These are phyloP conservation scores for Rhodotorula sp. DNA, from an alignment of 1,284 basidiomycete genomes.

Conservation along the genomic window DNA sequence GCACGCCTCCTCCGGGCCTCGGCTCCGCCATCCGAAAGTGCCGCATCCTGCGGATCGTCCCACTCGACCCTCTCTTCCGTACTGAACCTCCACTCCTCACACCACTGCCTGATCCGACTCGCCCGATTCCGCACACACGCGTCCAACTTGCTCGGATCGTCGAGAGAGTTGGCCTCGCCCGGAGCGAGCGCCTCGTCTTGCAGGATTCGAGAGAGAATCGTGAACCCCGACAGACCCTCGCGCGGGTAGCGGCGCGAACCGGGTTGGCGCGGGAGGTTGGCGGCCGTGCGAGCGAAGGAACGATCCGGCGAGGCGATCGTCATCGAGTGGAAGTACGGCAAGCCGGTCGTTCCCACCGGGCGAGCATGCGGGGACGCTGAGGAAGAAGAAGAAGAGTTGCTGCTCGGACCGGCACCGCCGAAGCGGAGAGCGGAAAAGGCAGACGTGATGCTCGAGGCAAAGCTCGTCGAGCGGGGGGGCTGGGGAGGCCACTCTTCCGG, in stretches of 20 bases:
- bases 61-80: constrained; percentile 23
- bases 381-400: background rate
- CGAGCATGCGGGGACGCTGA: background rate
- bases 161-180: constrained; percentile 31
- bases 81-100: constrained; percentile 43
- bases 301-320: constrained; percentile 21
- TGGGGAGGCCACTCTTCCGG: constrained; percentile 36
- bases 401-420: background rate
- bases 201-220: constrained; percentile 41
- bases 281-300: constrained; percentile 35
- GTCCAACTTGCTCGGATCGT: constrained; percentile 38
- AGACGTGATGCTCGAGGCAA: constrained; percentile 27
- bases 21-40: background rate
- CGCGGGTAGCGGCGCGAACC: constrained; percentile 31
- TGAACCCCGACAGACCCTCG: constrained; percentile 42
- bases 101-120: constrained; percentile 24
- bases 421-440: constrained; percentile 36
- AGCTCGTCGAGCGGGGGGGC: constrained; percentile 13
- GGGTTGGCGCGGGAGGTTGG: constrained; percentile 21
- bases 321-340: constrained; percentile 10
- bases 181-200: constrained; percentile 42
- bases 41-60: constrained; percentile 17
- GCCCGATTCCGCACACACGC: constrained; percentile 12
- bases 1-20: constrained; percentile 9
- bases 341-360: background rate